Evolutionary conservation across 352 stramenopile species (phyloP).

Genomic region (Pythium chondricola): DNA sequence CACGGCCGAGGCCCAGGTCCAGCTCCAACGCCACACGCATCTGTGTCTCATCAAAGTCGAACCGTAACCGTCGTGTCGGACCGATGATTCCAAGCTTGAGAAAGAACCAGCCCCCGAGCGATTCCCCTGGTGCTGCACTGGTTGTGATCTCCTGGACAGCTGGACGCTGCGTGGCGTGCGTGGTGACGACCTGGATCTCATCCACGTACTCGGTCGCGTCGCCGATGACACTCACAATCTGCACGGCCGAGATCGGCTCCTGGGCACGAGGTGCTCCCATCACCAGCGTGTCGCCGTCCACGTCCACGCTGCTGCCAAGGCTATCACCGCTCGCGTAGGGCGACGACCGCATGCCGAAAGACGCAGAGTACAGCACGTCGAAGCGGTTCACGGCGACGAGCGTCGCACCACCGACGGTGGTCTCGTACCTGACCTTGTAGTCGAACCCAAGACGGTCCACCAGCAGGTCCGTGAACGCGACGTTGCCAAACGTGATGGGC

Average conservation of each 20-base stretch:
- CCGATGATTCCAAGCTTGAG: slow-evolving; percentile 49
- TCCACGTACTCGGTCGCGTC: slow-evolving; percentile 48
- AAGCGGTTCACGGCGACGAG: slow-evolving; percentile 51
- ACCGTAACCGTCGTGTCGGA: slow-evolving; percentile 48
- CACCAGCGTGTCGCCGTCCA: slow-evolving; percentile 60
- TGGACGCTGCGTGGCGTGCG: slow-evolving; percentile 40
- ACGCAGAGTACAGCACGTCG: slow-evolving; percentile 65
- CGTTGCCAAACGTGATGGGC: slow-evolving; percentile 48
- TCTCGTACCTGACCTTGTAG: slow-evolving; percentile 59
- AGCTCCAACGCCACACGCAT: slow-evolving; percentile 64
- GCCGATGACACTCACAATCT: slow-evolving; percentile 55
- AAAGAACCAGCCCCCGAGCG: slow-evolving; percentile 67
- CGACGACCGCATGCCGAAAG: slow-evolving; percentile 54
- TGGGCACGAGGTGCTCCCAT: slow-evolving; percentile 56
- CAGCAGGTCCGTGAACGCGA: slow-evolving; percentile 61
- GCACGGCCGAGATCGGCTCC: slow-evolving; percentile 55
- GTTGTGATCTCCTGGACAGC: slow-evolving; percentile 68
- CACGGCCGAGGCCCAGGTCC: slow-evolving; percentile 59
- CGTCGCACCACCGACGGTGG: slow-evolving; percentile 27
- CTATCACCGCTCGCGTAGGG: slow-evolving; percentile 50
- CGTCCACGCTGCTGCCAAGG: slow-evolving; percentile 58
- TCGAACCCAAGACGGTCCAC: slow-evolving; percentile 67
- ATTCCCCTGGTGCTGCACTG: slow-evolving; percentile 53
- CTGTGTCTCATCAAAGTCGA: slow-evolving; percentile 63
- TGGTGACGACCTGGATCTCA: slow-evolving; percentile 68